phyloP scores from a whole-genome alignment of 495 filamentous ascomycete species.

The Neurospora tetraspora region DNA sequence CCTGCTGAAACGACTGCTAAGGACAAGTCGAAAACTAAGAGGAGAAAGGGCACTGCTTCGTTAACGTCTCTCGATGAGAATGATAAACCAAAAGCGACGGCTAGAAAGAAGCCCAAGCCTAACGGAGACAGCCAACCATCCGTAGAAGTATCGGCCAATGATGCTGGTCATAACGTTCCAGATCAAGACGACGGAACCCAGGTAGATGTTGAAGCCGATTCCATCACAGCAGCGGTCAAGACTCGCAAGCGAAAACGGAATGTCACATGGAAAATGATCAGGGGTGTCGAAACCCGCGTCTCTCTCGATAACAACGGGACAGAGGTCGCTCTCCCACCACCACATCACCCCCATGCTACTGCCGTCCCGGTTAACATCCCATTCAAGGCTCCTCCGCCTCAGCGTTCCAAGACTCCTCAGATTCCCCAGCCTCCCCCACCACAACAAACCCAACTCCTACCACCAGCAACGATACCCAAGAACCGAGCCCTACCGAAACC shows the following conservation, averaged over 20 bases:
- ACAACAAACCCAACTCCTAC: background rate
- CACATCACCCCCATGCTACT: background rate
- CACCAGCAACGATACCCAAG: background rate
- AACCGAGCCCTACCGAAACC: background rate
- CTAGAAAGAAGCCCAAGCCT: background rate
- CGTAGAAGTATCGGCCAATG: background rate
- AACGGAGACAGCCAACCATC: background rate
- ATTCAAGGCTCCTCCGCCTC: background rate
- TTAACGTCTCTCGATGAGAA: background rate
- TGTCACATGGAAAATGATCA: constrained; percentile 25
- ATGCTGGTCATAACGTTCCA: background rate
- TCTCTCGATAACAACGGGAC: constrained; percentile 4
- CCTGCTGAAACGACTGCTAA: background rate
- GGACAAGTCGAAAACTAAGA: background rate
- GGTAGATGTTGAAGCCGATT: constrained; percentile 8
- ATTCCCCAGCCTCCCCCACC: background rate
- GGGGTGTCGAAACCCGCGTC: constrained; percentile 26
- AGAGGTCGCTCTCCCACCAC: background rate
- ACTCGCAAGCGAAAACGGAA: constrained; percentile 28
- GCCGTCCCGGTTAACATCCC: background rate
- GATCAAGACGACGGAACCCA: background rate
- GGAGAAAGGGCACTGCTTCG: background rate
- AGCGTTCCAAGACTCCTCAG: background rate
- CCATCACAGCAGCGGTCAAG: constrained; percentile 31
- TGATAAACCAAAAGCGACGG: background rate